Conservation (phyloP, 306 rosid species). For the Rosa multiflora region DNA sequence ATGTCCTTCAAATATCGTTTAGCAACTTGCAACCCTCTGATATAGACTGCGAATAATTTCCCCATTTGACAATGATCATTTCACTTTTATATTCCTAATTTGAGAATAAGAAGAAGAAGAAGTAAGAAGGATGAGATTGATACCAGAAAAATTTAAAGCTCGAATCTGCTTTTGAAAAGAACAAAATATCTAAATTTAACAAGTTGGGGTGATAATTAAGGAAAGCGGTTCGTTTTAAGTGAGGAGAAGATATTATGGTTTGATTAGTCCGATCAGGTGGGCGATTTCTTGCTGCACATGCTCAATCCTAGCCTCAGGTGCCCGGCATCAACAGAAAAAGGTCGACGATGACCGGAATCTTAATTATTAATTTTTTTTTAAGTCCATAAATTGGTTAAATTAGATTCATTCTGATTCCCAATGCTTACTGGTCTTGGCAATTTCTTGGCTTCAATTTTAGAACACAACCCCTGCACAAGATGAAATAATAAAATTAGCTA, state of each 20-base stretch:
- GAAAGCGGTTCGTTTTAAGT: background rate
- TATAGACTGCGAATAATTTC: background rate
- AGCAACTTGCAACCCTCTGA: background rate
- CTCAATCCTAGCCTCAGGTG: conserved; percentile 7
- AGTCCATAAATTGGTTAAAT: background rate
- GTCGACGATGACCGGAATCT: background rate
- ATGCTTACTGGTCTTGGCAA: background rate
- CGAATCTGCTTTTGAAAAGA: background rate
- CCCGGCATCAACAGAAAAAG: background rate
- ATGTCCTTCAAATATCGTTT: background rate
- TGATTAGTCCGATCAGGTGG: background rate
- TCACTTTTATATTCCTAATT: background rate
- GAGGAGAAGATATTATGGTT: background rate
- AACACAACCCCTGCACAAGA: background rate
- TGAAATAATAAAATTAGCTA: background rate
- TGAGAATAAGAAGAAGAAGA: background rate
- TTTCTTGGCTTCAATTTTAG: background rate
- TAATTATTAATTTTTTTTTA: background rate
- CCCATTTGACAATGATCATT: background rate
- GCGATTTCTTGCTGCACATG: background rate
- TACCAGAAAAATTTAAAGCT: background rate
- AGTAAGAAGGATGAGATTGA: background rate
- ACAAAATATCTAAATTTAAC: background rate
- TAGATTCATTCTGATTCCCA: background rate
- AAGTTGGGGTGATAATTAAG: background rate